Conservation (phyloP, 176 grass and related monocot genomes). For the Ensete glaucum region DNA sequence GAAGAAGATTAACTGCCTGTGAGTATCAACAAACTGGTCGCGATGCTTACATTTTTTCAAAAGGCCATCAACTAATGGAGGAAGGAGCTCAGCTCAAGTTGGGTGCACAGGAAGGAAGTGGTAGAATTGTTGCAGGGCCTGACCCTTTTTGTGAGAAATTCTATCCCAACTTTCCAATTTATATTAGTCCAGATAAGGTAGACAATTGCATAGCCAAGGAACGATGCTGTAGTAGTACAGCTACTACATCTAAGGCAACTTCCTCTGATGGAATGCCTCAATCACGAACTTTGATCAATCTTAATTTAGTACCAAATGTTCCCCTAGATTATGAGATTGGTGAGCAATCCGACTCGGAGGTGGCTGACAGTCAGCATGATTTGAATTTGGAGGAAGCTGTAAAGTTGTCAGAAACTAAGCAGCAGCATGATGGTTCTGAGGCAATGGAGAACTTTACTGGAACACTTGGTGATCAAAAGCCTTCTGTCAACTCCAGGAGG, state of each 20-base stretch:
- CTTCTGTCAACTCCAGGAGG: slow-evolving; percentile 53
- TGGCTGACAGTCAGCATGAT: slow-evolving; percentile 21
- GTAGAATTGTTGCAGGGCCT: slow-evolving; percentile 16
- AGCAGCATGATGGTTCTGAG: slow-evolving; percentile 17
- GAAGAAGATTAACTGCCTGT: slow-evolving; percentile 49
- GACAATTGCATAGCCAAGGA: slow-evolving; percentile 29
- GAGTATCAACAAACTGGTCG: slow-evolving; percentile 38
- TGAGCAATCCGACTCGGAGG: slow-evolving; percentile 25
- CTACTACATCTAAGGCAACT: slow-evolving; percentile 26
- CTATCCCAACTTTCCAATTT: slow-evolving; percentile 28
- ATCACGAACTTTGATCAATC: slow-evolving; percentile 35
- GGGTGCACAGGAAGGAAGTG: slow-evolving; percentile 23
- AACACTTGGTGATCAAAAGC: slow-evolving; percentile 25
- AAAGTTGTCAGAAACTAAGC: slow-evolving; percentile 25
- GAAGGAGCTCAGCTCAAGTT: slow-evolving; percentile 26
- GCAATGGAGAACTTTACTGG: slow-evolving; percentile 31
- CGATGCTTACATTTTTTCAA: slow-evolving; percentile 12
- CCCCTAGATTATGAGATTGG: slow-evolving; percentile 45
- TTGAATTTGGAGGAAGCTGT: slow-evolving; percentile 14
- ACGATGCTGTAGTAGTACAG: slow-evolving; percentile 15
- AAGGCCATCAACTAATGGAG: slow-evolving; percentile 34
- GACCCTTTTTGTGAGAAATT: slow-evolving; percentile 15
- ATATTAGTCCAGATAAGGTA: slow-evolving; percentile 24
- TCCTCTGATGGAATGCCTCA: slow-evolving; percentile 13
- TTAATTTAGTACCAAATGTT: slow-evolving; percentile 65